phyloP scores from a whole-genome alignment of 2,329 filamentous ascomycete species.

The Sordariomycetes sp. region DNA sequence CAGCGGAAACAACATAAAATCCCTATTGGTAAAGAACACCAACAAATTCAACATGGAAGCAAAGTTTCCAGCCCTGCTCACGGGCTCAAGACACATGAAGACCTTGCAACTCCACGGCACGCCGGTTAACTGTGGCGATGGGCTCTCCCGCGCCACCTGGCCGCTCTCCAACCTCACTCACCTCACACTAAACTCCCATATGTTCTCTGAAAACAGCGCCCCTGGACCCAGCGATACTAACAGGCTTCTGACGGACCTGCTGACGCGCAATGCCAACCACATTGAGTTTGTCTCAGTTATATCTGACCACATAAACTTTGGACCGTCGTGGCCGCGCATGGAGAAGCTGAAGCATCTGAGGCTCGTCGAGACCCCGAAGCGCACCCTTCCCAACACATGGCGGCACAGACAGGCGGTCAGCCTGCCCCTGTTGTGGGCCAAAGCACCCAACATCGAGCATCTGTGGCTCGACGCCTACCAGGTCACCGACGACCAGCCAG shows the following conservation, averaged over 20 bases:
- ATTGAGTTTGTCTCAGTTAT: background rate
- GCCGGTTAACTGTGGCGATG: background rate
- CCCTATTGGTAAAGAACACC: slow-evolving; percentile 2
- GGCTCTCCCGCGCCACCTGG: slow-evolving; percentile 1
- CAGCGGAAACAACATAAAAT: slow-evolving; percentile 1
- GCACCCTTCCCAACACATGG: background rate
- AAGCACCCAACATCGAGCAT: slow-evolving; percentile 19
- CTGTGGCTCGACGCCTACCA: slow-evolving; percentile 18
- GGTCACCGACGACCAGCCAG: slow-evolving; percentile 7
- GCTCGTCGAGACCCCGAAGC: slow-evolving; percentile 1
- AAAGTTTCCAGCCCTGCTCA: slow-evolving; percentile 2
- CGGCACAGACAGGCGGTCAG: slow-evolving; percentile 1
- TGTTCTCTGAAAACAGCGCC: background rate
- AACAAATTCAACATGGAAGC: slow-evolving; percentile 3
- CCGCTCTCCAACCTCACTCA: background rate
- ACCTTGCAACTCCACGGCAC: background rate
- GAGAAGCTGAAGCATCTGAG: slow-evolving; percentile 7
- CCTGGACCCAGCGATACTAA: slow-evolving; percentile 4
- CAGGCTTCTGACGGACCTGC: background rate
- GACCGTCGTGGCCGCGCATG: slow-evolving; percentile 4
- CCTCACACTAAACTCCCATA: background rate
- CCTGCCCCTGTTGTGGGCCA: slow-evolving; percentile 3
- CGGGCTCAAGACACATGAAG: background rate
- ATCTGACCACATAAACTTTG: slow-evolving; percentile 12
- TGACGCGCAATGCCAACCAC: background rate